phyloP scores from a whole-genome alignment of 2,329 filamentous ascomycete species.

The Botrytis deweyae region DNA sequence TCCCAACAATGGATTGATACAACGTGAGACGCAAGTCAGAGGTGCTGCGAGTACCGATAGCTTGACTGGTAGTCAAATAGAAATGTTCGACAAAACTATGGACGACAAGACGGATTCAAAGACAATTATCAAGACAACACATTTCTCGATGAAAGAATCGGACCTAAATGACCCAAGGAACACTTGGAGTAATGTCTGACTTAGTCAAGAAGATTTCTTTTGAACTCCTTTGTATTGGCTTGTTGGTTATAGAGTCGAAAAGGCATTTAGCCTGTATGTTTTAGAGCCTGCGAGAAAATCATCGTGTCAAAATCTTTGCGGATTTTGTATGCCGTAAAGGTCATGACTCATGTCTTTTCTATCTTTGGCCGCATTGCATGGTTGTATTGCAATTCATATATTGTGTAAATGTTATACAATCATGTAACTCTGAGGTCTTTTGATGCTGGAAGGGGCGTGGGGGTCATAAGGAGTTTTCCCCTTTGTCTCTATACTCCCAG shows the following conservation, averaged over 20 bases:
- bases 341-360: background rate
- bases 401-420: background rate
- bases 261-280: background rate
- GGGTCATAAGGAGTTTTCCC: background rate
- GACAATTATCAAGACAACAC: background rate
- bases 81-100: background rate
- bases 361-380: background rate
- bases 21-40: background rate
- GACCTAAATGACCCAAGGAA: constrained; percentile 1
- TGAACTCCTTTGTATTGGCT: background rate
- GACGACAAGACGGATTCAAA: background rate
- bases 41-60: constrained; percentile 4
- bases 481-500: background rate
- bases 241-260: background rate
- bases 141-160: constrained; percentile 1
- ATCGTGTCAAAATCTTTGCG: background rate
- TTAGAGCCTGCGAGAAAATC: background rate
- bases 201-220: background rate
- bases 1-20: background rate
- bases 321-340: background rate
- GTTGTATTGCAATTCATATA: background rate
- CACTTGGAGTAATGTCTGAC: constrained; percentile 15
- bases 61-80: constrained; percentile 2
- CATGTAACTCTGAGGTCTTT: background rate
- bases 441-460: background rate